phyloP scores from a whole-genome alignment of 352 stramenopile species.

The Globisporangium cystogenes region DNA sequence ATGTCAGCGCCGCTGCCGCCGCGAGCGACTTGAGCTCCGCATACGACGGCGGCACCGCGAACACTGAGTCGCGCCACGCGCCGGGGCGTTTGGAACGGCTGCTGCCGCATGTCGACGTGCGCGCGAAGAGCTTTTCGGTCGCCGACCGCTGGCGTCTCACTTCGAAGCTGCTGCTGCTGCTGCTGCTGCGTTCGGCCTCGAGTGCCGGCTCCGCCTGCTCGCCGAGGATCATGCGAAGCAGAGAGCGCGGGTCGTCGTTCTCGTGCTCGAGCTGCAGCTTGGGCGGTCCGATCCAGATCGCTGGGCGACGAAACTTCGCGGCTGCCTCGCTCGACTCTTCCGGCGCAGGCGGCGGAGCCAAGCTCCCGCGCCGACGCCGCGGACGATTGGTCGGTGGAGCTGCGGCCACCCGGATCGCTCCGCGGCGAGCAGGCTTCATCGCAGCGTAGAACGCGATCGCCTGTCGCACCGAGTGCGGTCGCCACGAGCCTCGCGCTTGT shows the following conservation, averaged over 20 bases:
- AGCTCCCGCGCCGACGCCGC: not conserved
- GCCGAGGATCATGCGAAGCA: slow-evolving; percentile 6
- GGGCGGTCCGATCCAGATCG: slow-evolving; percentile 12
- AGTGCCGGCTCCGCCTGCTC: not conserved
- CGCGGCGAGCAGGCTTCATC: slow-evolving; percentile 22
- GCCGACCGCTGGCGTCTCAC: not conserved
- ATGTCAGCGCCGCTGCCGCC: not conserved
- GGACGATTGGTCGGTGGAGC: not conserved
- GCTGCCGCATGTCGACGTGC: not conserved
- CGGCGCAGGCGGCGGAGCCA: not conserved
- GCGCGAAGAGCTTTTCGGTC: slow-evolving; percentile 13
- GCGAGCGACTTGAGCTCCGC: slow-evolving; percentile 8
- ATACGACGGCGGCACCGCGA: slow-evolving; percentile 11
- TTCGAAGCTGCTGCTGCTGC: not conserved
- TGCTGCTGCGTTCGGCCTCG: not conserved
- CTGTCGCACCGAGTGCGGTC: slow-evolving; percentile 32
- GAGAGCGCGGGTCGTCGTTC: not conserved
- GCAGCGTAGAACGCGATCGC: slow-evolving; percentile 52
- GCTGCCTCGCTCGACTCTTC: not conserved
- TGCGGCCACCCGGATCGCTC: slow-evolving; percentile 17
- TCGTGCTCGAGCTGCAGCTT: slow-evolving; percentile 2
- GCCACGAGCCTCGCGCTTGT: slow-evolving; percentile 29
- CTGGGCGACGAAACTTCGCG: slow-evolving; percentile 8
- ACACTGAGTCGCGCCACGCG: slow-evolving; percentile 15
- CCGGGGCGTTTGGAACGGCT: slow-evolving; percentile 4